phyloP scores from a whole-genome alignment of 352 stramenopile genomes.

The Thalassiosira oceanica region DNA sequence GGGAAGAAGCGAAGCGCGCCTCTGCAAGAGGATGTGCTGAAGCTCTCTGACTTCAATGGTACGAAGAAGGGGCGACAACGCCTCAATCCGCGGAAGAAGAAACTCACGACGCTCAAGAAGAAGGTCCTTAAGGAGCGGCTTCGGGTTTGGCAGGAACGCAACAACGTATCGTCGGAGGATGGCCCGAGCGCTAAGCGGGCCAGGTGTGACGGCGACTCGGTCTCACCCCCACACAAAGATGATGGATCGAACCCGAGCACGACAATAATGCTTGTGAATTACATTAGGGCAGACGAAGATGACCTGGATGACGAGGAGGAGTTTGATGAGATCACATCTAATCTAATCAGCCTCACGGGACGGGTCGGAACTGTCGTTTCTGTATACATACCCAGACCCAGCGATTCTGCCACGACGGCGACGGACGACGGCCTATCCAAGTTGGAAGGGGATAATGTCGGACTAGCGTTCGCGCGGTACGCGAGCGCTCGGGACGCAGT shows the following conservation, averaged over 20 bases:
- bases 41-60: not conserved
- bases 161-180: conserved; percentile 19
- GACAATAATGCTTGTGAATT: conserved; percentile 58
- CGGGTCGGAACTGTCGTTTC: conserved; percentile 52
- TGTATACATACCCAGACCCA: conserved; percentile 50
- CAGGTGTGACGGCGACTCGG: not conserved
- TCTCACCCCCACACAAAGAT: not conserved
- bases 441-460: conserved; percentile 13
- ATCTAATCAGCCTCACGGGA: conserved; percentile 57
- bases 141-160: conserved; percentile 51
- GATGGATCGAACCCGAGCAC: conserved; percentile 2
- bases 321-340: conserved; percentile 66
- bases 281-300: conserved; percentile 45
- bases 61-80: conserved; percentile 34
- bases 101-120: conserved; percentile 75
- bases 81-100: conserved; percentile 59
- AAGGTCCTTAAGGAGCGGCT: conserved; percentile 73
- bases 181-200: not conserved
- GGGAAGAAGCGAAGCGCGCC: not conserved
- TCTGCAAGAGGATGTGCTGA: conserved; percentile 4
- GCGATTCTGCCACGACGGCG: not conserved
- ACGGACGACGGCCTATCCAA: no score
- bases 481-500: conserved; percentile 24
- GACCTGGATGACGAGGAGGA: conserved; percentile 75
- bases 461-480: conserved; percentile 60